These are phyloP conservation scores for Fusarium liriodendri DNA, from an alignment of 2,329 filamentous ascomycete genomes.

Conservation along the genomic window DNA sequence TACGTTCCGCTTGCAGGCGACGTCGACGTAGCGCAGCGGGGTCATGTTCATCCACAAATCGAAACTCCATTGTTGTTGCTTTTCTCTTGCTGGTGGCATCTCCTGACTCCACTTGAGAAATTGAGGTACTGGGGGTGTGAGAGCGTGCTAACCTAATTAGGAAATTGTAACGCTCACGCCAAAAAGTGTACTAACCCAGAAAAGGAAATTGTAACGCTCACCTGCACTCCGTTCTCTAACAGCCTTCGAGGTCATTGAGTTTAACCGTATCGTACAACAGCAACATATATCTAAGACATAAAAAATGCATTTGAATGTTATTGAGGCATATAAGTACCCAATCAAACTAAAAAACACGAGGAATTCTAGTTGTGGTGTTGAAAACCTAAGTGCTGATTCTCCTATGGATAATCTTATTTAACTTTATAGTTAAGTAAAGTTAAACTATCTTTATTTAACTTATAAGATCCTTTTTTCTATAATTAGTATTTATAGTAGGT, in stretches of 20 bases:
- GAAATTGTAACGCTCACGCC: not conserved
- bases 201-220: not conserved
- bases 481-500: no score
- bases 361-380: not conserved
- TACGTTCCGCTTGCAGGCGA: not conserved
- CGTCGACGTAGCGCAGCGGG: not conserved
- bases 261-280: not conserved
- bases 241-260: not conserved
- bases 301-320: not conserved
- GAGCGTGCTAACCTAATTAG: not conserved
- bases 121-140: not conserved
- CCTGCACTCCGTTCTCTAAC: not conserved
- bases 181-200: not conserved
- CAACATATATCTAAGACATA: not conserved
- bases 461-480: no score
- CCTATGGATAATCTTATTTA: no score
- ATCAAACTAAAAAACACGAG: not conserved
- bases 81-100: not conserved
- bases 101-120: not conserved
- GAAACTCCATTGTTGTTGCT: not conserved
- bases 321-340: not conserved
- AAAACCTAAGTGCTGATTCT: not conserved
- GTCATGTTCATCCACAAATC: not conserved
- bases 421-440: no score
- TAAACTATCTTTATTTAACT: no score